Conservation (phyloP, 345 rosid genomes). For the Trapa incisa region DNA sequence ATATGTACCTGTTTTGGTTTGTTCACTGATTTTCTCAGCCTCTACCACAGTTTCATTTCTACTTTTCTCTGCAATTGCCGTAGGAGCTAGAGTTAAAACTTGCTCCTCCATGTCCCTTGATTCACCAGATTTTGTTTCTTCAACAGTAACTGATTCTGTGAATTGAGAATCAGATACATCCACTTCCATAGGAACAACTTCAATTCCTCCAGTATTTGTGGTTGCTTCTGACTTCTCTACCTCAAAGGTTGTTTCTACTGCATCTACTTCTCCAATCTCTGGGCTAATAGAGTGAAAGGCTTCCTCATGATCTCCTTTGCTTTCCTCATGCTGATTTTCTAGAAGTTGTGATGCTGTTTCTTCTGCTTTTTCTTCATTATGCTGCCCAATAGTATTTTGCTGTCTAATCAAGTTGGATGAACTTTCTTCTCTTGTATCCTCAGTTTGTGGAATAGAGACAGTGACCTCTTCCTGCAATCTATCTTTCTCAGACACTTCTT, state of each 20-base stretch:
- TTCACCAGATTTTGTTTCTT: conserved; percentile 1
- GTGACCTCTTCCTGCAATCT: not conserved
- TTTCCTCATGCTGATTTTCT: not conserved
- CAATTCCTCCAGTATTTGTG: not conserved
- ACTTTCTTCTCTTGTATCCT: no score
- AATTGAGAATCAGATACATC: conserved; percentile 2
- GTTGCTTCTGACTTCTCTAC: not conserved
- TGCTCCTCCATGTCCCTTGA: not conserved
- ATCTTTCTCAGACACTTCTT: not conserved
- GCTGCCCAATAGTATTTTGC: no score
- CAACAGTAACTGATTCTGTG: conserved; percentile 3
- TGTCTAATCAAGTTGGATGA: no score
- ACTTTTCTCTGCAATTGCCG: not conserved
- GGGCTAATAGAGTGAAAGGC: not conserved
- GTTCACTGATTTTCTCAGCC: conserved; percentile 3
- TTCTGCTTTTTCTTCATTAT: no score
- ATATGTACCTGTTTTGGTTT: conserved; percentile 4
- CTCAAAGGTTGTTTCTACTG: not conserved
- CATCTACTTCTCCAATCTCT: not conserved
- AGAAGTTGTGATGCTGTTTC: no score
- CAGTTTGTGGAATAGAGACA: not conserved
- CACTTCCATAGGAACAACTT: not conserved
- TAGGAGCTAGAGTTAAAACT: not conserved
- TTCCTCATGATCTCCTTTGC: not conserved
- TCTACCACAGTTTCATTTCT: not conserved